Conservation (phyloP, 2,329 filamentous ascomycete genomes). For the Salinomyces thailandicus region DNA sequence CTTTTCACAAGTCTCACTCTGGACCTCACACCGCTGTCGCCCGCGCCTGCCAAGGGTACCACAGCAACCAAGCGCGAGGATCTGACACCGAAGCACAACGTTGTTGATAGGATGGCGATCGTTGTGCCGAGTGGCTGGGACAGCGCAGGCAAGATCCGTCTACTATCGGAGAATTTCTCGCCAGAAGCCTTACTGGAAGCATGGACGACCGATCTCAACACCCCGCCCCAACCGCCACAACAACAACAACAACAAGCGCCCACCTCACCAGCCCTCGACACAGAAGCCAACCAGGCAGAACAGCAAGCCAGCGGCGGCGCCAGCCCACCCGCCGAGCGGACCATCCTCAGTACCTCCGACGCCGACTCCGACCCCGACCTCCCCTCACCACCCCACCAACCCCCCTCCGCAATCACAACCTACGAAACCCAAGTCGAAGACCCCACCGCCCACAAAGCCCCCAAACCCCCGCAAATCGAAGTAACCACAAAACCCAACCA, state of each 20-base stretch:
- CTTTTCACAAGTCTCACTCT: constrained; percentile 69
- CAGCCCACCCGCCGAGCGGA: constrained; percentile 17
- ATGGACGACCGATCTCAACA: constrained; percentile 44
- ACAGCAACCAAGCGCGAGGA: constrained; percentile 51
- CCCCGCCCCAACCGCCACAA: constrained; percentile 45
- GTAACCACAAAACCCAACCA: constrained; percentile 26
- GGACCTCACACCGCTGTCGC: constrained; percentile 19
- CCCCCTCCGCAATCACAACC: constrained; percentile 18
- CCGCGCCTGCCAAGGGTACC: constrained; percentile 36
- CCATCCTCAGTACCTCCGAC: constrained; percentile 19
- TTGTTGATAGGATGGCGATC: constrained; percentile 65
- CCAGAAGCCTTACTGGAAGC: constrained; percentile 74
- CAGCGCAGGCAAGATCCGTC: constrained; percentile 93
- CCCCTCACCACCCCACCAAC: constrained; percentile 40
- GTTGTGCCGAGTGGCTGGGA: constrained; percentile 96
- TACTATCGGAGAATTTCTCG: constrained; percentile 83
- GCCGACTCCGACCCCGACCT: constrained; percentile 13
- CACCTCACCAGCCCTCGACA: constrained; percentile 35
- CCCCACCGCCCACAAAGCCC: constrained; percentile 21
- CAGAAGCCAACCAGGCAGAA: constrained; percentile 18
- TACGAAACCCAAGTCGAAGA: constrained; percentile 24
- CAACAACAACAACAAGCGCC: background rate
- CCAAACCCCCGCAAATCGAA: constrained; percentile 22
- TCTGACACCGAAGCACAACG: constrained; percentile 57
- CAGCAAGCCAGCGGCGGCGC: constrained; percentile 15